Conservation (phyloP, 2,329 filamentous ascomycete genomes). For the Xylariaceae sp. region DNA sequence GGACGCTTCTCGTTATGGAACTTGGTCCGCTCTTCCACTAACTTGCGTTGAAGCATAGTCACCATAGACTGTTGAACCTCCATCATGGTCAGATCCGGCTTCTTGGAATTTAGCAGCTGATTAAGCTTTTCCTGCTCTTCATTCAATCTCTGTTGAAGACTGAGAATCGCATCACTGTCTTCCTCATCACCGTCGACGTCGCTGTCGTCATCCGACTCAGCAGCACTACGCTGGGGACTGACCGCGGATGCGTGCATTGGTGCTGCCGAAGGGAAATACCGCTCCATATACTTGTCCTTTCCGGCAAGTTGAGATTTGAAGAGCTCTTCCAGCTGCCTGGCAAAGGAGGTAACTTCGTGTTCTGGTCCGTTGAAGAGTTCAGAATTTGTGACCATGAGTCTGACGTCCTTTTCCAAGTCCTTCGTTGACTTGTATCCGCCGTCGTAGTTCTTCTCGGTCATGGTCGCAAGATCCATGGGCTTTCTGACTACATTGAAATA, state of each 20-base stretch:
- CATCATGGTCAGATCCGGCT: constrained; percentile 48
- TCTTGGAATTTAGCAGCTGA: constrained; percentile 45
- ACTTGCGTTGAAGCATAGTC: constrained; percentile 61
- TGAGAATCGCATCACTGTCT: constrained; percentile 46
- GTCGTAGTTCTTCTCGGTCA: constrained; percentile 67
- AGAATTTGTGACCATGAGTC: constrained; percentile 83
- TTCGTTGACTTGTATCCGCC: constrained; percentile 77
- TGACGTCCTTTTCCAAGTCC: constrained; percentile 80
- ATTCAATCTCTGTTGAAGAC: constrained; percentile 46
- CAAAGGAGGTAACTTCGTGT: constrained; percentile 67
- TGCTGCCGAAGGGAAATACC: constrained; percentile 55
- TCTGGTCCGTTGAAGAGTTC: constrained; percentile 77
- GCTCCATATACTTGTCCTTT: constrained; percentile 76
- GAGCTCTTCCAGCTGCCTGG: constrained; percentile 65
- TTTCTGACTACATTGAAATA: constrained; percentile 95
- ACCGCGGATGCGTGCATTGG: constrained; percentile 52
- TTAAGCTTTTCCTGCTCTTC: constrained; percentile 57
- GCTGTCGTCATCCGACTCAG: constrained; percentile 67
- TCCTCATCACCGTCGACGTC: constrained; percentile 53
- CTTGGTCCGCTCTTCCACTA: constrained; percentile 66
- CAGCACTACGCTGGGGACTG: constrained; percentile 61
- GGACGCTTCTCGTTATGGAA: constrained; percentile 62
- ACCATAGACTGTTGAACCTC: constrained; percentile 58
- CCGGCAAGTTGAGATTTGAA: constrained; percentile 72
- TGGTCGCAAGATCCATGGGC: constrained; percentile 90